Base-by-base conservation (phyloP, 2,329 filamentous ascomycete genomes). In the Chrysoporthe austroafricana region DNA sequence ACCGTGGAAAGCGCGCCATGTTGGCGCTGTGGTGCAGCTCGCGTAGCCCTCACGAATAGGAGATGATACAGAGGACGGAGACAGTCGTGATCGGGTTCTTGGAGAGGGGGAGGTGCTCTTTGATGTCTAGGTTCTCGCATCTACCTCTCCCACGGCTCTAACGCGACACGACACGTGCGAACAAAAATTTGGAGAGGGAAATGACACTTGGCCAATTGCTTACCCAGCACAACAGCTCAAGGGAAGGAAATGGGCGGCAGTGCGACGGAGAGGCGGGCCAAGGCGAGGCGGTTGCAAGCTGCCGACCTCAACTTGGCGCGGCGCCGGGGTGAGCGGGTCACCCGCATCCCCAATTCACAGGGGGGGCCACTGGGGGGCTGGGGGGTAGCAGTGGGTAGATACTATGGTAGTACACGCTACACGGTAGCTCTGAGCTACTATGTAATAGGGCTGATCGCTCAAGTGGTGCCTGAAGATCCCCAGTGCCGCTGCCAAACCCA, bases 1-100 rank as follows among this genome's bases (percentile, higher is more conserved):
- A 87, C 77, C 94, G 93, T 73, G 81, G 82, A 72, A 85, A 80
- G 69, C 81, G 77, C 70, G 85, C 84, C 87, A 90, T 90, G 73
- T 52, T 66, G 60, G 64, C 46, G 34, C 52, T 54, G 14, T 42
- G 34, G 59, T 66, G 68, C 46, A 68, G 66, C 66, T 61, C 32
- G 34, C 52, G 58, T 66, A 26, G 59, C 48, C 26, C 39, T 44
- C 34, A 58, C 18, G 8, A 32, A 60, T 32, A 32, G 58, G 39
- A 62, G 39, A 54, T 44, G 50, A 26, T 26, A 43, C 34, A 52
- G 36, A 21, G 26, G 46, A 26, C 34, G 48, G 39, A 26, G 60
- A 36, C 54, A 26, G 42, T 50, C 13, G 66, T 44, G 59, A 57
- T 62, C 26, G 50, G 26, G 44, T 61, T 62, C 26, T 26, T 2